Percentiles rank a stretch among this genome's conserved stretches.
These are phyloP conservation scores for Penicillium salamii DNA, from an alignment of 495 filamentous ascomycete species.

Conservation along the genomic window DNA sequence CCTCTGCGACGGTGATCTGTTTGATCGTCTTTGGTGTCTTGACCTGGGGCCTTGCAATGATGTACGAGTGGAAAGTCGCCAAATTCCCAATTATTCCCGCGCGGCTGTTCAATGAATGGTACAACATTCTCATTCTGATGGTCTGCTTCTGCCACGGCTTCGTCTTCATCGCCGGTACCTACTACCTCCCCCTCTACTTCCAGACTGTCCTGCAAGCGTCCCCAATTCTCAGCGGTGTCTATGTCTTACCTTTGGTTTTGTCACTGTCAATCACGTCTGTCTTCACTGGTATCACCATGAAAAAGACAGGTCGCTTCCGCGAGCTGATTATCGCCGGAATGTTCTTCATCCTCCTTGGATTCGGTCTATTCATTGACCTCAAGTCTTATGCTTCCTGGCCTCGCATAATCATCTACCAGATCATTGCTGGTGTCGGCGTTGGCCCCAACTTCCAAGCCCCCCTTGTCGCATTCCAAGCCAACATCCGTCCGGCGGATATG, in stretches of 20 bases:
- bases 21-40: conserved; percentile 72
- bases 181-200: conserved; percentile 79
- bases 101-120: conserved; percentile 58
- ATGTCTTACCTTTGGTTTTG: conserved; percentile 72
- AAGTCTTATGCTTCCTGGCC: conserved; percentile 46
- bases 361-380: conserved; percentile 50
- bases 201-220: conserved; percentile 69
- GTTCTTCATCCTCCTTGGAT: conserved; percentile 52
- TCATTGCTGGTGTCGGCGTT: conserved; percentile 53
- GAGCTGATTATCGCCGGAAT: conserved; percentile 50
- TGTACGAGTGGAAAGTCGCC: conserved; percentile 71
- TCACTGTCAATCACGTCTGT: conserved; percentile 66
- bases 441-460: conserved; percentile 59
- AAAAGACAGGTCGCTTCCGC: conserved; percentile 59
- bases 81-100: conserved; percentile 76
- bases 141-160: conserved; percentile 65
- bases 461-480: conserved; percentile 56
- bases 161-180: conserved; percentile 70
- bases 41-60: conserved; percentile 58
- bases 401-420: conserved; percentile 51
- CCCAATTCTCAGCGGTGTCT: conserved; percentile 75
- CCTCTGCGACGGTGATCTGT: conserved; percentile 70
- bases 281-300: conserved; percentile 64
- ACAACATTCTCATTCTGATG: conserved; percentile 56
- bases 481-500: conserved; percentile 48